phyloP scores from a whole-genome alignment of 345 rosid genomes.

The Bruguiera sexangula region DNA sequence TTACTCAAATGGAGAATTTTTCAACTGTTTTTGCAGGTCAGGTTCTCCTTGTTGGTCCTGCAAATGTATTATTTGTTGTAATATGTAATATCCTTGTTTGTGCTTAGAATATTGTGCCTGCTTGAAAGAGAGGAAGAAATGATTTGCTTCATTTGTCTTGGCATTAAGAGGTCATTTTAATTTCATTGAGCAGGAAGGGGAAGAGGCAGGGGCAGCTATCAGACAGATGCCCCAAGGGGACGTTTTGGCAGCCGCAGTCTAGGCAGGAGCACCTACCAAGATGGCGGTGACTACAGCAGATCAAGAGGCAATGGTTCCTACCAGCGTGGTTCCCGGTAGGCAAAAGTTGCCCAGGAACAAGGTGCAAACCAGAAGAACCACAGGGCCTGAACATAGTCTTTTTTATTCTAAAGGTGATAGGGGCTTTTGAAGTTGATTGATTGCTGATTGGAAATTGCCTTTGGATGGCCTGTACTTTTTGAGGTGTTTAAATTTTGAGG shows the following conservation, averaged over 20 bases:
- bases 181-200: constrained; percentile 33
- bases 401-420: constrained; percentile 12
- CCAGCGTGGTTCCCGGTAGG: constrained; percentile 51
- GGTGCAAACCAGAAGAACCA: constrained; percentile 1
- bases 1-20: no score
- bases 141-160: not conserved
- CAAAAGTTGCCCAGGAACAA: not conserved
- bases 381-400: constrained; percentile 4
- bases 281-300: constrained; percentile 58
- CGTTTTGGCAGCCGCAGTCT: constrained; percentile 36
- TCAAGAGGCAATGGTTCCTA: constrained; percentile 65
- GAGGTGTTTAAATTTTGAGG: constrained; percentile 17
- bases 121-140: no score
- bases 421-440: constrained; percentile 18
- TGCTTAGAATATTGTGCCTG: no score
- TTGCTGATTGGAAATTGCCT: constrained; percentile 22
- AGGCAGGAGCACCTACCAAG: constrained; percentile 67
- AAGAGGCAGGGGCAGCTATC: constrained; percentile 73
- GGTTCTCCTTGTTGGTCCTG: no score
- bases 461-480: constrained; percentile 10
- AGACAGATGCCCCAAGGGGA: constrained; percentile 48
- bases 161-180: not conserved
- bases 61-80: no score
- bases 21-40: no score
- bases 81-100: no score